Evolutionary conservation across 495 filamentous ascomycete genomes (phyloP), one percentile per base, ranked within the genome.

Genomic region (Neurospora tetrasperma): DNA sequence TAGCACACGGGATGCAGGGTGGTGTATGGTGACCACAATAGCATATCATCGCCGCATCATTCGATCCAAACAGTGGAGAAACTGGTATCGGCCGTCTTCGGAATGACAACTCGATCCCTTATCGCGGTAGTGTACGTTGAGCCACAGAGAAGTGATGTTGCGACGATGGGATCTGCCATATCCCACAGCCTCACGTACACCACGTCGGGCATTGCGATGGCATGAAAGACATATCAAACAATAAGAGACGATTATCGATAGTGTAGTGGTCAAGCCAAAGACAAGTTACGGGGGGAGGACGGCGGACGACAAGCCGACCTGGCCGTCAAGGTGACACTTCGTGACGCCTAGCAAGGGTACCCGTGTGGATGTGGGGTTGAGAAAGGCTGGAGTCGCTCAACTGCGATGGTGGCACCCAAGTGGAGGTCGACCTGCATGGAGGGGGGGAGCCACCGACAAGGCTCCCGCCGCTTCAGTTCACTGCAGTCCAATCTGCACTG

Each of bases 1-100:
- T 31, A 62, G 16, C 23, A 62, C 54, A 31, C 27, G 54, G 23
- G 27, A 62, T 62, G 27, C 54, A 35, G 31, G 8, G 72, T 48
- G 66, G 66, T 18, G 66, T 18, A 40, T 42, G 69, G 71, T 76
- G 75, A 76, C 75, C 70, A 69, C 75, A 76, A 68, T 42, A 42
- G 74, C 76, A 73, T 70, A 66, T 73, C 75, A 76, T 71, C 62
- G 69, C 41, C 69, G 73, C 75, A 78, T 78, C 75, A 78, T 73
- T 73, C 73, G 70, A 71, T 71, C 72, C 68, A 69, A 41, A 44
- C 69, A 42, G 75, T 72, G 72, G 70, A 69, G 74, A 44, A 20
- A 35, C 4, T 42, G 7, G 14, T 35, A n/a, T 66, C 27, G 70
- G 70, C 27, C 42, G 31, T 54, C 10, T 16, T 35, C 54, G 54